A percentile compares a stretch with the other conserved stretches of the same genome.
Conservation (phyloP, 352 stramenopile genomes). For the Phytophthora pini region DNA sequence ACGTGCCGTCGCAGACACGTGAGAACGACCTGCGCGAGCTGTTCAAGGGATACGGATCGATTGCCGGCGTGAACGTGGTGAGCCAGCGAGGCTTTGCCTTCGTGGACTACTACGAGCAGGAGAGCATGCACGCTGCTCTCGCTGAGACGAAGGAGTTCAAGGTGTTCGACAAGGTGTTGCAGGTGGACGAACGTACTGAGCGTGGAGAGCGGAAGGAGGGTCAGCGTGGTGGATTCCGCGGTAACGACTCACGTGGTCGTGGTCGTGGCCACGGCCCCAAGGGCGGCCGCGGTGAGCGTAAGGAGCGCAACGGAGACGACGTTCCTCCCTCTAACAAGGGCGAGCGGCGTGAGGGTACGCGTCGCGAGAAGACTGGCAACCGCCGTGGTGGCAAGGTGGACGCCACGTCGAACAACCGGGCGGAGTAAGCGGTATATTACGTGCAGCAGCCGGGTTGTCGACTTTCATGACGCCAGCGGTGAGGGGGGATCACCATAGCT, state of each 20-base stretch:
- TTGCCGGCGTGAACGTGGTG: conserved; percentile 75
- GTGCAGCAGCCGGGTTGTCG: conserved; percentile 23
- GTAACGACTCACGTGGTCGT: conserved; percentile 55
- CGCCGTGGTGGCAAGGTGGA: conserved; percentile 77
- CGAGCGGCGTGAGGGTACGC: conserved; percentile 46
- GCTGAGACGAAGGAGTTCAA: conserved; percentile 72
- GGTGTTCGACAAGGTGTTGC: conserved; percentile 76
- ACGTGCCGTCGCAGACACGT: conserved; percentile 77
- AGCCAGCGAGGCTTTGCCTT: conserved; percentile 75
- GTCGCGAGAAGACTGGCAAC: conserved; percentile 65
- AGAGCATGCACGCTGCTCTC: conserved; percentile 79
- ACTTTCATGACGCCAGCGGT: conserved; percentile 16
- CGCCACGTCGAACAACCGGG: conserved; percentile 42
- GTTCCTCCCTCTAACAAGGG: conserved; percentile 37
- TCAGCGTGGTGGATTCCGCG: conserved; percentile 62
- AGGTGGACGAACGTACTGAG: conserved; percentile 76
- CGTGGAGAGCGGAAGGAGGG: conserved; percentile 77
- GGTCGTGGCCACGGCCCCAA: conserved; percentile 56
- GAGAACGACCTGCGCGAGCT: conserved; percentile 79
- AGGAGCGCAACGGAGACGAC: conserved; percentile 73
- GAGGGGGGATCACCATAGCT: conserved; percentile 11
- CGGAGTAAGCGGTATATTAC: conserved; percentile 58
- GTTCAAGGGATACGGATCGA: conserved; percentile 80
- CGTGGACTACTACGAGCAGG: conserved; percentile 82
- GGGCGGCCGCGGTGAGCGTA: conserved; percentile 65